A percentile compares a stretch with the other conserved stretches of the same genome.
Evolutionary conservation across 140 eudicot species (phyloP).

Genomic region (Anethum foeniculum): DNA sequence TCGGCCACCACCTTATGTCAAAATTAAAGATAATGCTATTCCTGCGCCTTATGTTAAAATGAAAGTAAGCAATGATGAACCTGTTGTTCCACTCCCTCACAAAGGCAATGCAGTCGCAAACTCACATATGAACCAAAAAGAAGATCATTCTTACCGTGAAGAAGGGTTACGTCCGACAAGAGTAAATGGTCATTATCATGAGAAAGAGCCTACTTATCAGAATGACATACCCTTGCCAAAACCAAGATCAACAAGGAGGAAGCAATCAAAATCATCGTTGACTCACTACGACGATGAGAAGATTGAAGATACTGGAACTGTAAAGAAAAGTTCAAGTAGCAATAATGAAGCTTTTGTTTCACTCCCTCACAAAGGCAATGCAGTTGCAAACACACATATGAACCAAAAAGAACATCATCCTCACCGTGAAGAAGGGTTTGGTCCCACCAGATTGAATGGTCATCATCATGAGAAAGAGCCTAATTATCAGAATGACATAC

Average conservation of each 20-base stretch:
- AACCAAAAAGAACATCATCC: conserved; percentile 19
- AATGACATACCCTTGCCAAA: conserved; percentile 49
- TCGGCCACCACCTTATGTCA: conserved; percentile 76
- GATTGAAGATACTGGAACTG: conserved; percentile 38
- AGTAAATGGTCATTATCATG: conserved; percentile 9
- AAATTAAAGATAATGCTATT: conserved; percentile 29
- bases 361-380: conserved; percentile 6
- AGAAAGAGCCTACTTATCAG: conserved; percentile 27
- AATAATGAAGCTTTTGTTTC: conserved; percentile 12
- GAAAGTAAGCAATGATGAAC: conserved; percentile 20
- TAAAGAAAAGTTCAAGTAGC: conserved; percentile 37
- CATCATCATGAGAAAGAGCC: conserved; percentile 21
- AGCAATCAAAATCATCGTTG: conserved; percentile 48
- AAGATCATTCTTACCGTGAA: conserved; percentile 18
- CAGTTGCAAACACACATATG: conserved; percentile 5
- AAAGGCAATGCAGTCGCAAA: conserved; percentile 6
- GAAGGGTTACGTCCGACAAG: conserved; percentile 15
- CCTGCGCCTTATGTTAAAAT: conserved; percentile 58
- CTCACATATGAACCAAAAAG: conserved; percentile 9
- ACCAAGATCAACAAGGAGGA: conserved; percentile 68
- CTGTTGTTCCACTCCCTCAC: conserved; percentile 4
- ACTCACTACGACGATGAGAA: conserved; percentile 27
- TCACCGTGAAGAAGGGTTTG: conserved; percentile 18
- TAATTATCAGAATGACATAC: conserved; percentile 32
- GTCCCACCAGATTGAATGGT: conserved; percentile 4